Evolutionary conservation across 352 stramenopile species (phyloP), one percentile per base, ranked within the genome.

Genomic region (Globisporangium viniferum): DNA sequence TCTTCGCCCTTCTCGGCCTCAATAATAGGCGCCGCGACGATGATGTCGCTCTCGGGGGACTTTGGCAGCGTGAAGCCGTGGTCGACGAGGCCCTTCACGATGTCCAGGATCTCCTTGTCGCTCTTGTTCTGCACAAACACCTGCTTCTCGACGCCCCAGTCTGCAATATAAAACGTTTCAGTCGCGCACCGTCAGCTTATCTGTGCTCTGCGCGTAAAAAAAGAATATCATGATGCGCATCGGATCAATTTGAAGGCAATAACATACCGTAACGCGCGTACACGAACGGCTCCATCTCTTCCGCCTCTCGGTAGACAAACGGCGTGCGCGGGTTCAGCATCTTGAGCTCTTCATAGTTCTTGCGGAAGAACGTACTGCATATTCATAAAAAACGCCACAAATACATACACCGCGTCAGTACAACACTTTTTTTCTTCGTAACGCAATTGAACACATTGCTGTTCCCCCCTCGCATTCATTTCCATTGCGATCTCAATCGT

Each of bases 281-380:
- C 59, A 95, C 83, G 67, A 95, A 95, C n/a, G 88, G 88, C 64
- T 94, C 77, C 77, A 94, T 90, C 64, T 92, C 88, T 51, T 94
- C 86, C n/a, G 84, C 86, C 62, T 95, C 88, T 56, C 88, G 82
- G 79, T 95, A 95, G 59, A 95, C 78, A 63, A 95, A 88, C 29
- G 88, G 88, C 64, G 86, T 95, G 61, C 69, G 68, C 22, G 88
- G 88, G 77, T 95, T 95, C 39, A 95, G 76, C 86, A 94, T 93
- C 82, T 95, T 95, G 51, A 95, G 83, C 71, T 95, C 88, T 14
- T 64, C 74, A 77, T 95, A 95, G 74, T 95, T 93, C 73, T 90
- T 91, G 69, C 76, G 84, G 78, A 95, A 95, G 64, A 94, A 95
- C 62, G 77, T 85, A 59, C 88, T 95, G 60, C 61, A 67, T 9